phyloP scores from a whole-genome alignment of 805 yeast species.

The Hermanozyma aechmeae region DNA sequence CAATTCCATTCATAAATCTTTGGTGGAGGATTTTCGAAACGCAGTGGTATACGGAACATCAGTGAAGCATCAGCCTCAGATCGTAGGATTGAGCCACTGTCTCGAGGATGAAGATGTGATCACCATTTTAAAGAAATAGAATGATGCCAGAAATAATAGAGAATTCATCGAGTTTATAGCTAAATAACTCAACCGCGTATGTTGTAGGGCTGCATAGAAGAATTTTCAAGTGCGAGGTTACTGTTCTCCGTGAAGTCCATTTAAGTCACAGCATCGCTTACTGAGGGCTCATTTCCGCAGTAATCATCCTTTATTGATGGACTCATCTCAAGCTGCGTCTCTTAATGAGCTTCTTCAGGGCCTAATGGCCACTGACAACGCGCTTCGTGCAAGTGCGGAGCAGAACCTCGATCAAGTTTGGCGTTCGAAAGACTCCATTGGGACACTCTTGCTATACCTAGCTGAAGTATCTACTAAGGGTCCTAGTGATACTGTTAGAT shows the following conservation, averaged over 20 bases:
- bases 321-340: too few species aligned
- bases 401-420: constrained; percentile 62
- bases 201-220: too few species aligned
- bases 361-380: constrained; percentile 73
- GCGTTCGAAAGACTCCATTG: constrained; percentile 61
- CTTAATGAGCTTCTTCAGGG: too few species aligned
- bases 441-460: constrained; percentile 61
- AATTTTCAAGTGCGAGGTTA: too few species aligned
- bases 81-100: constrained; percentile 78
- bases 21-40: constrained; percentile 86
- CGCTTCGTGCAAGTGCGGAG: constrained; percentile 72
- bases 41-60: constrained; percentile 91
- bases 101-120: constrained; percentile 96
- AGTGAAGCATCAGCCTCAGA: constrained; percentile 97
- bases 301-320: too few species aligned
- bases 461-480: constrained; percentile 72
- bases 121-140: constrained; percentile 66
- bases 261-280: too few species aligned
- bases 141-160: too few species aligned
- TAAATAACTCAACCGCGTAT: too few species aligned
- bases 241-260: too few species aligned
- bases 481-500: constrained; percentile 46
- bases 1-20: constrained; percentile 88
- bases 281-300: too few species aligned
- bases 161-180: too few species aligned